Base-by-base conservation (phyloP, 1,284 basidiomycete species). In the Sanguinoderma infundibulare region DNA sequence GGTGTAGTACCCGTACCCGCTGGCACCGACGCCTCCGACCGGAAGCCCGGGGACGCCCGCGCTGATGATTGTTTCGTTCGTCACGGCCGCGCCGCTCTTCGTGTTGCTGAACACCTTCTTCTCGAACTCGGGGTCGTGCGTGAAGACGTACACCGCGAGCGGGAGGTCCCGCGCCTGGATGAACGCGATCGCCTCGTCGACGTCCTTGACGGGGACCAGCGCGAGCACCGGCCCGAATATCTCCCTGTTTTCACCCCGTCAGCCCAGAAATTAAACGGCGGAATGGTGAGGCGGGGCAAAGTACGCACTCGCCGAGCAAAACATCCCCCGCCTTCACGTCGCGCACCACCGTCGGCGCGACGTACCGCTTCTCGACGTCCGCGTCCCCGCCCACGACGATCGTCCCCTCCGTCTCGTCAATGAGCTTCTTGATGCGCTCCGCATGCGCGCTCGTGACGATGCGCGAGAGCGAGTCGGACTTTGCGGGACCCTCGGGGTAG, bases 61-160 rank as follows among this genome's bases (percentile, higher is more conserved):
- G 32, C 85, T 85, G 47, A 91, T 69, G 47, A 90, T 63, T 0
- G 79, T 78, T 53, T 93, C 91, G 65, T 92, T 93, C n/a, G 83
- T 83, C n/a, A 87, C 59, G 1, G 81, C 83, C 3, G 84, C 82
- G 1, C 91, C 91, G 66, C 89, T 90, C 63, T 80, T 81, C 0
- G 91, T 92, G 67, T 80, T 87, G 57, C 82, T 79, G 68, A 87
- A 83, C 14, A 92, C 89, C 74, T 89, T 87, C 22, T 80, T 73
- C 74, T 91, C 91, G 70, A 87, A 82, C 24, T 73, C 74, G 1
- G 80, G 68, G 68, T 89, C 83, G 56, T 83, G 74, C 1, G 90
- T 81, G 77, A 95, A 95, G 35, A 92, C 84, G 69, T 95, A 94
- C 12, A 95, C 75, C 0, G 87, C 84, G 7, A 95, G 81, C 2